Evolutionary conservation across 176 grass and related monocot genomes (phyloP).

Genomic region (barley (Hordeum vulgare)): MorexV3_pseudomolecules_assembly NC_058522.1:519813485-519813984

Average conservation of each 20-base stretch:
- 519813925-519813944: background rate
- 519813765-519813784: background rate
- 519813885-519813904: background rate
- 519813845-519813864: background rate
- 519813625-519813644: background rate
- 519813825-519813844: background rate
- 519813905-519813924: background rate
- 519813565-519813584: background rate
- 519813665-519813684: background rate
- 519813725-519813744: background rate
- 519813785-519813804: background rate
- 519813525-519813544: background rate
- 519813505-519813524: background rate
- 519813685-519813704: background rate
- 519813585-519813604: background rate
- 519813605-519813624: background rate
- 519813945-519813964: background rate
- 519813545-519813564: background rate
- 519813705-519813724: background rate
- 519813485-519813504: background rate
- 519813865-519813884: background rate
- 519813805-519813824: background rate
- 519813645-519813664: background rate
- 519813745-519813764: background rate
- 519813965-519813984: background rate